Base-by-base conservation (phyloP, 306 rosid genomes). In the Cucumis hystrix region DNA sequence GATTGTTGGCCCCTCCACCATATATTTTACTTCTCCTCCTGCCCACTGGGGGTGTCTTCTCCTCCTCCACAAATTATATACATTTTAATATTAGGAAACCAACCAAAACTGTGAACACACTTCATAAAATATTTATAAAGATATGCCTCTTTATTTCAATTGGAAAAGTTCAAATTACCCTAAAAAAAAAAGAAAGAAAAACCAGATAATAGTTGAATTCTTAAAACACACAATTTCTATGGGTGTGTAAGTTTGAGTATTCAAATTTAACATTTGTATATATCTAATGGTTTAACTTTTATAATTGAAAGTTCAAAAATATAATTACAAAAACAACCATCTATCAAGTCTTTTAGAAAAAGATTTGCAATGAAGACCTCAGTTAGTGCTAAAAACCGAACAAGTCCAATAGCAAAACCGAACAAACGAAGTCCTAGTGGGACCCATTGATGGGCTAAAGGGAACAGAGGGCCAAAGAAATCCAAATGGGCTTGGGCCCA, bases 401-500 rank as follows among this genome's bases (percentile, higher is more conserved):
- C 74, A n/a, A 35, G 23, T 16, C 6, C 25, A 14, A 67, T 41
- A 0, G 56, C 55, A 41, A 41, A 66, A 45, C 33, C 33, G 21
- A 43, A 71, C 76, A 47, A 47, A 23, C 54, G 37, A 68, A 25
- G 59, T 25, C 49, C 8, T 9, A 4, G 16, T 25, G 58, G 58
- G 60, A 30, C 60, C 76, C 41, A 15, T 43, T 71, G 23, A 49
- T 52, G 51, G 78, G 49, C 52, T 75, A 74, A 39, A 75, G 56
- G 52, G 25, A 41, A 6, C 30, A 23, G 14, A 18, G 37, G 54
- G 66, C 6, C 10, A 3, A 37, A 37, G 5, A 75, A 57, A 57
- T 75, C 52, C 51, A 39, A 65, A 57, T 58, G 69, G 79, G 23
- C 56, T 40, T 58, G 79, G 79, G 79, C 49, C 79, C 79, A 58